These are phyloP conservation scores for Pyropia yezoensis DNA, from an alignment of 23 red algal genomes.

Conservation along the genomic window DNA sequence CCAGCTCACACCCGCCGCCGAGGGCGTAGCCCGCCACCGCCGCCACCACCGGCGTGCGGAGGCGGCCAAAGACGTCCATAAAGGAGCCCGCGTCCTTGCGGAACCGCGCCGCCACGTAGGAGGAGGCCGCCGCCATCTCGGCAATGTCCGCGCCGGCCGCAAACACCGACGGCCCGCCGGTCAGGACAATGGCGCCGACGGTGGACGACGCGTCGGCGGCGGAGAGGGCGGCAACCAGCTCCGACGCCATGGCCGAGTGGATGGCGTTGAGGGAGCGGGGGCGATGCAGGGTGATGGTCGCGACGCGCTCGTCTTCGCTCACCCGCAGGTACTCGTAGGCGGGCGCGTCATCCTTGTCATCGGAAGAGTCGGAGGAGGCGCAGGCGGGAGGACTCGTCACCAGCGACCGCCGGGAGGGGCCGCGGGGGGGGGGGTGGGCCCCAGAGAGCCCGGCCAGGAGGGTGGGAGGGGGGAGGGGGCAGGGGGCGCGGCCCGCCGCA, in stretches of 20 bases:
- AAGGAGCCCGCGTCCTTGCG: slow-evolving; percentile 43
- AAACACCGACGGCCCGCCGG: slow-evolving; percentile 80
- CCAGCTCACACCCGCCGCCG: slow-evolving; percentile 93
- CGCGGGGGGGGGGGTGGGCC: too few species aligned
- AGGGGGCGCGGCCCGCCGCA: too few species aligned
- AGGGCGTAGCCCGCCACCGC: slow-evolving; percentile 94
- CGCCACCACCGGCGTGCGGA: slow-evolving; percentile 76
- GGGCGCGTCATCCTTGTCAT: background rate
- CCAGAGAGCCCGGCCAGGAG: too few species aligned
- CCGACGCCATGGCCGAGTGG: slow-evolving; percentile 44
- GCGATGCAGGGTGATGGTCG: slow-evolving; percentile 67
- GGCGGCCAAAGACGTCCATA: slow-evolving; percentile 51
- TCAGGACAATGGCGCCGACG: slow-evolving; percentile 80
- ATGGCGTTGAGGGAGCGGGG: slow-evolving; percentile 73
- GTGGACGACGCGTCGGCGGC: slow-evolving; percentile 59
- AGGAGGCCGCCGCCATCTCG: slow-evolving; percentile 51
- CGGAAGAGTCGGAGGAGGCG: too few species aligned
- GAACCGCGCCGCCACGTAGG: slow-evolving; percentile 35
- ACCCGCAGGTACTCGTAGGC: slow-evolving; percentile 49
- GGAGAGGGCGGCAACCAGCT: slow-evolving; percentile 65
- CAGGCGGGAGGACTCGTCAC: too few species aligned
- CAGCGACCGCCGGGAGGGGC: too few species aligned
- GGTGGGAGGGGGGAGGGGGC: too few species aligned
- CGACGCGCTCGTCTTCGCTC: slow-evolving; percentile 39
- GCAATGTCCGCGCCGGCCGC: slow-evolving; percentile 87